A percentile compares a stretch with the other conserved stretches of the same genome.
Conservation (phyloP, 768 basidiomycete genomes). For the Russula abietina region DNA sequence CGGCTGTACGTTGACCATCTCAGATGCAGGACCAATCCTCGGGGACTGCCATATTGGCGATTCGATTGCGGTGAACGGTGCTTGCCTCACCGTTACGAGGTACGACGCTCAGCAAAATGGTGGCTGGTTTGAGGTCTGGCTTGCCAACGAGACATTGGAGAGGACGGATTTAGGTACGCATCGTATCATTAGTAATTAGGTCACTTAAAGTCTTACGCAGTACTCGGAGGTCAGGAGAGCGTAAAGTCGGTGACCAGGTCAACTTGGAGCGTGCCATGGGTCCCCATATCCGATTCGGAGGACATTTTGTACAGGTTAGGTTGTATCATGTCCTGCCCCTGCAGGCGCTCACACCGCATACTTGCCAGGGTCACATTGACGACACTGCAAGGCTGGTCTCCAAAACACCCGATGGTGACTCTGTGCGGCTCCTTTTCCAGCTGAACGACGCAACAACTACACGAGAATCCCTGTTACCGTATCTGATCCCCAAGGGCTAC, state of each 20-base stretch:
- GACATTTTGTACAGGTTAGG: slow-evolving; percentile 92
- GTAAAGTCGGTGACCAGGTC: slow-evolving; percentile 69
- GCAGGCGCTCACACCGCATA: not conserved
- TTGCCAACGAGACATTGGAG: slow-evolving; percentile 91
- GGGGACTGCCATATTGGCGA: slow-evolving; percentile 90
- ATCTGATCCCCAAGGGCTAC: slow-evolving; percentile 92
- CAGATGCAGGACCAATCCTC: slow-evolving; percentile 64
- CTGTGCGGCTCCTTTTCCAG: slow-evolving; percentile 77
- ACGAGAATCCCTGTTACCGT: slow-evolving; percentile 63
- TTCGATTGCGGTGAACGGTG: slow-evolving; percentile 78
- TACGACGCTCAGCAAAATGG: slow-evolving; percentile 58
- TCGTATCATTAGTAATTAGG: not conserved
- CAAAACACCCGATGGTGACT: slow-evolving; percentile 73
- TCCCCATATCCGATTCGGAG: slow-evolving; percentile 86
- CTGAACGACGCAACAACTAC: slow-evolving; percentile 53
- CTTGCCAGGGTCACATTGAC: slow-evolving; percentile 83
- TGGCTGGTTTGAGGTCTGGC: slow-evolving; percentile 89
- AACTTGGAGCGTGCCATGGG: slow-evolving; percentile 96
- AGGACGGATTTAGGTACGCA: slow-evolving; percentile 81
- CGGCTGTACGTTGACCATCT: slow-evolving; percentile 80
- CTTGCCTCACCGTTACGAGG: slow-evolving; percentile 86
- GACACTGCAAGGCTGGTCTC: slow-evolving; percentile 71
- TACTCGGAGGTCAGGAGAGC: slow-evolving; percentile 49
- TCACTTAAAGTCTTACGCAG: not conserved
- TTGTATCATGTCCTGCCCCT: not conserved